phyloP scores from a whole-genome alignment of 108 stramenopile genomes.

The Skeletonema costatum region DNA sequence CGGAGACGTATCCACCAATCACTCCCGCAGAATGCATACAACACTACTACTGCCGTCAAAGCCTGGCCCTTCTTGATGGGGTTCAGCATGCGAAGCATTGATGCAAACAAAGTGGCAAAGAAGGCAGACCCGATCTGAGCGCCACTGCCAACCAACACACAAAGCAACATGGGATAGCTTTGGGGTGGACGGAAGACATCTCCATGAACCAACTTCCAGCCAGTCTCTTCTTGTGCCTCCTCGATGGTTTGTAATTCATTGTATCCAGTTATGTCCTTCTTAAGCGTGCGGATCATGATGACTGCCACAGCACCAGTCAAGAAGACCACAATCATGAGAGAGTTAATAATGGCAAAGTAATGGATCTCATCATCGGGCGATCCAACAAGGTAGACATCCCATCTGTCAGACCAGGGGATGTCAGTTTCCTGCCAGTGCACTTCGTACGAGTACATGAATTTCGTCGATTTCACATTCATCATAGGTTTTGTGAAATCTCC shows the following conservation, averaged over 20 bases:
- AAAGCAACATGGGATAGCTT: slow-evolving; percentile 82
- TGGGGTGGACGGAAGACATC: slow-evolving; percentile 97
- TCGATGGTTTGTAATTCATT: slow-evolving; percentile 89
- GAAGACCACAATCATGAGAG: slow-evolving; percentile 98
- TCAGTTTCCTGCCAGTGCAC: slow-evolving; percentile 86
- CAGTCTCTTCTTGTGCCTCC: slow-evolving; percentile 95
- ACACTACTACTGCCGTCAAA: slow-evolving; percentile 92
- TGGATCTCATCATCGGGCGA: slow-evolving; percentile 96
- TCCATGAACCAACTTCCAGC: slow-evolving; percentile 98
- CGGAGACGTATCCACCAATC: slow-evolving; percentile 88
- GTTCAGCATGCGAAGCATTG: slow-evolving; percentile 87
- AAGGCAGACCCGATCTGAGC: slow-evolving; percentile 90
- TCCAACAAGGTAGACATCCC: slow-evolving; percentile 98
- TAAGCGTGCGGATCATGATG: slow-evolving; percentile 94
- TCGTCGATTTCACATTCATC: slow-evolving; percentile 42
- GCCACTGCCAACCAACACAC: slow-evolving; percentile 93
- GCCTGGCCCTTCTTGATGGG: slow-evolving; percentile 96
- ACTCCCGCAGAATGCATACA: slow-evolving; percentile 94
- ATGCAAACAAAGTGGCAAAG: slow-evolving; percentile 76
- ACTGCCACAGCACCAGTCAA: slow-evolving; percentile 96
- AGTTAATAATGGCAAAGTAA: slow-evolving; percentile 99
- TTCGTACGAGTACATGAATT: slow-evolving; percentile 89
- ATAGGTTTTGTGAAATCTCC: slow-evolving; percentile 20
- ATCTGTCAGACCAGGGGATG: slow-evolving; percentile 96
- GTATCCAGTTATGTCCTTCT: slow-evolving; percentile 96